These are phyloP conservation scores for Ascochyta viciae-villosae DNA, from an alignment of 2,329 filamentous ascomycete species.

Conservation along the genomic window DNA sequence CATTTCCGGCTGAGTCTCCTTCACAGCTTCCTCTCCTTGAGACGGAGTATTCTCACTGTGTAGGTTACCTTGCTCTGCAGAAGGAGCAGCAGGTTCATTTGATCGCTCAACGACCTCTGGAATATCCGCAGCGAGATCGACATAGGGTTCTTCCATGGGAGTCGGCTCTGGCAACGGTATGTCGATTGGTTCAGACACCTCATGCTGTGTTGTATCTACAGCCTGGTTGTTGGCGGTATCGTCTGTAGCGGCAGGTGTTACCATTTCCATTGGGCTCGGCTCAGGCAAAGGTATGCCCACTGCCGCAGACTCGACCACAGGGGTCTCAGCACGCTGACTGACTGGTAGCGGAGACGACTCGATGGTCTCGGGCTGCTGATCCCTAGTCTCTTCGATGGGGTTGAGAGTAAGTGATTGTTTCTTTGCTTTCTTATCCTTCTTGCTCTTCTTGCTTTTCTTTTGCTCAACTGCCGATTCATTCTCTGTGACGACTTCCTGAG, in stretches of 20 bases:
- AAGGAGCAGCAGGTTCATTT: neutral
- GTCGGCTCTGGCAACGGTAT: constrained; percentile 1
- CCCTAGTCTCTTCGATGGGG: constrained; percentile 5
- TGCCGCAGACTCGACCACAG: neutral
- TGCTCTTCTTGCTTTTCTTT: constrained; percentile 37
- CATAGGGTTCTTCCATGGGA: neutral
- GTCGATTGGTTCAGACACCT: neutral
- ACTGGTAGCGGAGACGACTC: constrained; percentile 8
- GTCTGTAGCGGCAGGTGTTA: neutral
- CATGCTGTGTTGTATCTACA: neutral
- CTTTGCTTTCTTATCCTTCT: constrained; percentile 42
- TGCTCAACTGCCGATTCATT: constrained; percentile 22
- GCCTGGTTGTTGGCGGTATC: neutral
- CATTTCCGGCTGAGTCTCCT: constrained; percentile 3
- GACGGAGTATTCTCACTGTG: neutral
- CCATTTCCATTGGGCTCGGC: constrained; percentile 3
- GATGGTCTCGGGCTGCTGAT: neutral
- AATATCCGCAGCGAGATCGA: neutral
- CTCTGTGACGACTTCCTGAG: constrained; percentile 16
- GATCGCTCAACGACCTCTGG: neutral
- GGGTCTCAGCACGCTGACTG: neutral
- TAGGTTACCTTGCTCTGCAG: neutral
- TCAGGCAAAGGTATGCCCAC: neutral
- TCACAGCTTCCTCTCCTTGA: neutral
- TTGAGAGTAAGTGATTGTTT: constrained; percentile 22